These are phyloP conservation scores for Aspergillus calidoustus DNA, from an alignment of 2,329 filamentous ascomycete genomes.

Conservation along the genomic window DNA sequence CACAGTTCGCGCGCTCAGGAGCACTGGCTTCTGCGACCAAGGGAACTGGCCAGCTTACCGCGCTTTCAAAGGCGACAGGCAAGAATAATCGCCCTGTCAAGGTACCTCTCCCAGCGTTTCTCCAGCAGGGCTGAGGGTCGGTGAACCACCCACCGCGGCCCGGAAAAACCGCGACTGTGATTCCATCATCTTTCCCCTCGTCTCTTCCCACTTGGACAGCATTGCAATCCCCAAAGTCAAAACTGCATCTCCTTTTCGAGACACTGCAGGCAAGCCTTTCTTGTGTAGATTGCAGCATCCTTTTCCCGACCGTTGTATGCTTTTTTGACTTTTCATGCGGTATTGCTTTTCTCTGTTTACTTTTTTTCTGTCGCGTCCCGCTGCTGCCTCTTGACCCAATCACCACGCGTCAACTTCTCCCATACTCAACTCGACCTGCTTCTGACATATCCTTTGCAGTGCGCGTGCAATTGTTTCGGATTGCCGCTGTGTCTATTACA, in stretches of 20 bases:
- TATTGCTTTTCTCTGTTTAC: slow-evolving; percentile 22
- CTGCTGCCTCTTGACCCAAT: slow-evolving; percentile 25
- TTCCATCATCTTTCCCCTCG: slow-evolving; percentile 7
- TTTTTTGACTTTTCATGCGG: slow-evolving; percentile 9
- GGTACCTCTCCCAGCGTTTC: slow-evolving; percentile 20
- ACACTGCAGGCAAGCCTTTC: slow-evolving; percentile 11
- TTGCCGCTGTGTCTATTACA: slow-evolving; percentile 12
- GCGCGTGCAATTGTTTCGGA: slow-evolving; percentile 17
- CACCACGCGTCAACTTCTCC: slow-evolving; percentile 31
- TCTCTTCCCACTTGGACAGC: slow-evolving; percentile 3
- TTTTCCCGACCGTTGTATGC: not conserved
- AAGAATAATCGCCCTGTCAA: slow-evolving; percentile 15
- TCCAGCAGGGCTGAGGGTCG: slow-evolving; percentile 17
- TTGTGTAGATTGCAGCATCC: slow-evolving; percentile 3
- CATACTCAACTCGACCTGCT: slow-evolving; percentile 19
- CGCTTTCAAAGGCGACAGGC: slow-evolving; percentile 7
- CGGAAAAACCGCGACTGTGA: slow-evolving; percentile 25
- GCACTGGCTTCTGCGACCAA: slow-evolving; percentile 23
- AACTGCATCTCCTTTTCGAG: slow-evolving; percentile 10
- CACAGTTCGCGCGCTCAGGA: slow-evolving; percentile 25
- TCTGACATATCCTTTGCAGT: slow-evolving; percentile 21
- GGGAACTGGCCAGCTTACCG: slow-evolving; percentile 23
- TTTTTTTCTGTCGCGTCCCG: slow-evolving; percentile 26
- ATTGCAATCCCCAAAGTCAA: slow-evolving; percentile 12
- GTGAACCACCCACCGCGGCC: slow-evolving; percentile 23